Evolutionary conservation across 2,329 filamentous ascomycete genomes (phyloP).

Genomic region (Xylaria digitata): DNA sequence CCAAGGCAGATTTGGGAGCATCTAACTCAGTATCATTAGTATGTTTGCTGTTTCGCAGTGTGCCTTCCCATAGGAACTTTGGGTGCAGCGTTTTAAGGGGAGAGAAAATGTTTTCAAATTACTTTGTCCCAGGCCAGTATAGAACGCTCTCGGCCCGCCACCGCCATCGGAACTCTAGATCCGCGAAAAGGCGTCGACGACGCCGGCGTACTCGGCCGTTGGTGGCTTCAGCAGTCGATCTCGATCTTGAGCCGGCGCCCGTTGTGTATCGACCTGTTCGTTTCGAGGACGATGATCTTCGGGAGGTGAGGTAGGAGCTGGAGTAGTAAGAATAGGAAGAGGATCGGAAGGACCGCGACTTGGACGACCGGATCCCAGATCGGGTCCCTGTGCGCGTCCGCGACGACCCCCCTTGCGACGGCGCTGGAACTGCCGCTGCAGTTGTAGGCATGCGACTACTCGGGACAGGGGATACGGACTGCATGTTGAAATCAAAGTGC

Average conservation of each 20-base stretch:
- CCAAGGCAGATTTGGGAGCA: constrained; percentile 73
- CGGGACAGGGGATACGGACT: constrained; percentile 84
- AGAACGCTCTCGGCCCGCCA: constrained; percentile 78
- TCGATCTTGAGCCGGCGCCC: constrained; percentile 13
- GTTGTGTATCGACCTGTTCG: constrained; percentile 14
- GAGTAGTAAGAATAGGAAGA: constrained; percentile 25
- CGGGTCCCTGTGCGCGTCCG: neutral
- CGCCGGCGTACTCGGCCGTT: constrained; percentile 63
- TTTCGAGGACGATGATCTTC: constrained; percentile 13
- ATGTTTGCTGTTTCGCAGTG: neutral
- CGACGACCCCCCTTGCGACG: constrained; percentile 10
- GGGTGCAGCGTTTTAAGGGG: neutral
- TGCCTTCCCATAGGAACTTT: neutral
- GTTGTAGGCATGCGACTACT: constrained; percentile 83
- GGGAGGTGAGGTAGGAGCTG: constrained; percentile 33
- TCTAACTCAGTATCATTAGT: constrained; percentile 53
- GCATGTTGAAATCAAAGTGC: constrained; percentile 82
- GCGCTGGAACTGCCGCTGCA: constrained; percentile 71
- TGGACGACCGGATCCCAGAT: constrained; percentile 5
- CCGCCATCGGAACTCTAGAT: constrained; percentile 72
- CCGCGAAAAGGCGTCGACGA: constrained; percentile 75
- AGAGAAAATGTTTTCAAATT: constrained; percentile 48
- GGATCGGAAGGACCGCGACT: constrained; percentile 26
- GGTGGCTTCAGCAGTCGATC: constrained; percentile 22
- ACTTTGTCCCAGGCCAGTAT: constrained; percentile 64